These are phyloP conservation scores for Phoenix roebelenii DNA, from an alignment of 176 grass and related monocot species.

Conservation along the genomic window DNA sequence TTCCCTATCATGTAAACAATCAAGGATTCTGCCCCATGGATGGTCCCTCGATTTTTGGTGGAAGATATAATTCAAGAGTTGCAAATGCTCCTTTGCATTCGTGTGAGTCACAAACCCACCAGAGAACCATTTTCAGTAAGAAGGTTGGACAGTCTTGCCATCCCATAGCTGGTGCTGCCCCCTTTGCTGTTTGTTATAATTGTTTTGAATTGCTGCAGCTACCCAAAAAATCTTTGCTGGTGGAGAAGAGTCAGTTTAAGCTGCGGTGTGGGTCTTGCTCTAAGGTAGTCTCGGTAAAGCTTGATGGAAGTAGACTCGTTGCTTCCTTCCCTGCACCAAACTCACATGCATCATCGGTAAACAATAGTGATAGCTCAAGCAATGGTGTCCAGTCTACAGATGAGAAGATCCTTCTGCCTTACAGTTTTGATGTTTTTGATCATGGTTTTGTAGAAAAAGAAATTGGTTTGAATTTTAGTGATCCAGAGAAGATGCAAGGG, in stretches of 20 bases:
- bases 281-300: constrained; percentile 46
- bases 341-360: constrained; percentile 27
- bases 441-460: constrained; percentile 43
- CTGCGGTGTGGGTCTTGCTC: constrained; percentile 80
- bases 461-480: constrained; percentile 39
- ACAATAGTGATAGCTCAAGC: constrained; percentile 22
- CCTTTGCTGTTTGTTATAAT: constrained; percentile 82
- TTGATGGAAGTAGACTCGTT: constrained; percentile 57
- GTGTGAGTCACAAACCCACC: constrained; percentile 10
- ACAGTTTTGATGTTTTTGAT: constrained; percentile 49
- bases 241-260: constrained; percentile 51
- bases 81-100: constrained; percentile 22
- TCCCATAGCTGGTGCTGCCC: constrained; percentile 59
- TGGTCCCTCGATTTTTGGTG: constrained; percentile 23
- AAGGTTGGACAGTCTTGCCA: constrained; percentile 40
- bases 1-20: constrained; percentile 36
- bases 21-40: constrained; percentile 25
- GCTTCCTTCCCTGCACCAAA: constrained; percentile 24
- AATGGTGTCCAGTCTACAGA: constrained; percentile 12
- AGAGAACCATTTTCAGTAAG: constrained; percentile 39
- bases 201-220: constrained; percentile 81
- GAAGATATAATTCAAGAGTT: constrained; percentile 31
- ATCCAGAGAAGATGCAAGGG: constrained; percentile 40
- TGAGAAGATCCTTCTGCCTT: constrained; percentile 48
- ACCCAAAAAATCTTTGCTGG: constrained; percentile 33